phyloP scores from a whole-genome alignment of 331 rosid species.

The Saraca asoca region DNA sequence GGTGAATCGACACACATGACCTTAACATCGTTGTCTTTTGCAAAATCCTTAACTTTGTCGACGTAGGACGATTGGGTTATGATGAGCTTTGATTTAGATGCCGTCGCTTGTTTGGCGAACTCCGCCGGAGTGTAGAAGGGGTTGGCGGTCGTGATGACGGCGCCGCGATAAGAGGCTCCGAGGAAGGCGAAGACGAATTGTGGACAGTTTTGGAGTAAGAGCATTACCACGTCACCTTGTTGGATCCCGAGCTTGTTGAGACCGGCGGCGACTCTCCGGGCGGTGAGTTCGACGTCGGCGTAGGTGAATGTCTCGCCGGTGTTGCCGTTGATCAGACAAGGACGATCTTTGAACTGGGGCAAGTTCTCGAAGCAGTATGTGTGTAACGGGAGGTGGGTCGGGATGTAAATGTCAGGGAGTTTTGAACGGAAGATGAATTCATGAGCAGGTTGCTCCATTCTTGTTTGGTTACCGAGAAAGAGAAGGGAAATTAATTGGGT shows the following conservation, averaged over 20 bases:
- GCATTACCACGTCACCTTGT: slow-evolving; percentile 79
- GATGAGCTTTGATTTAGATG: slow-evolving; percentile 54
- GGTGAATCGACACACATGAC: slow-evolving; percentile 51
- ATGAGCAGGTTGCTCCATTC: slow-evolving; percentile 26
- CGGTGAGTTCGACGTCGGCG: slow-evolving; percentile 59
- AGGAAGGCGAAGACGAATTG: slow-evolving; percentile 75
- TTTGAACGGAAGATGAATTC: slow-evolving; percentile 82
- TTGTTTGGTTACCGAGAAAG: too few relatives aligned
- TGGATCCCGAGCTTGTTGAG: slow-evolving; percentile 53
- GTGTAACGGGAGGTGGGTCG: slow-evolving; percentile 79
- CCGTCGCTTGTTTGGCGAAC: slow-evolving; percentile 60
- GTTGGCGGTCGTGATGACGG: slow-evolving; percentile 68
- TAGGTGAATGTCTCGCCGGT: slow-evolving; percentile 58
- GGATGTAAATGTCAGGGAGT: slow-evolving; percentile 80
- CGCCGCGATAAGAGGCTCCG: slow-evolving; percentile 67
- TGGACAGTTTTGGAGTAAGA: slow-evolving; percentile 73
- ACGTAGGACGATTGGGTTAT: slow-evolving; percentile 56
- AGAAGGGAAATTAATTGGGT: background rate
- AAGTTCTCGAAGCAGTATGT: slow-evolving; percentile 72
- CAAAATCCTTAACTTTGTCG: slow-evolving; percentile 52
- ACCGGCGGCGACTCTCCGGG: slow-evolving; percentile 62
- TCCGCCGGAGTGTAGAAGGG: slow-evolving; percentile 71
- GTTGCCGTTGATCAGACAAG: slow-evolving; percentile 68
- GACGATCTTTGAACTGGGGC: slow-evolving; percentile 50
- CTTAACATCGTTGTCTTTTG: slow-evolving; percentile 28